Percentiles rank a stretch among this genome's conserved stretches.
Evolutionary conservation across 768 basidiomycete species (phyloP).

Genomic region (Pilatotrama ljubarskyi): DNA sequence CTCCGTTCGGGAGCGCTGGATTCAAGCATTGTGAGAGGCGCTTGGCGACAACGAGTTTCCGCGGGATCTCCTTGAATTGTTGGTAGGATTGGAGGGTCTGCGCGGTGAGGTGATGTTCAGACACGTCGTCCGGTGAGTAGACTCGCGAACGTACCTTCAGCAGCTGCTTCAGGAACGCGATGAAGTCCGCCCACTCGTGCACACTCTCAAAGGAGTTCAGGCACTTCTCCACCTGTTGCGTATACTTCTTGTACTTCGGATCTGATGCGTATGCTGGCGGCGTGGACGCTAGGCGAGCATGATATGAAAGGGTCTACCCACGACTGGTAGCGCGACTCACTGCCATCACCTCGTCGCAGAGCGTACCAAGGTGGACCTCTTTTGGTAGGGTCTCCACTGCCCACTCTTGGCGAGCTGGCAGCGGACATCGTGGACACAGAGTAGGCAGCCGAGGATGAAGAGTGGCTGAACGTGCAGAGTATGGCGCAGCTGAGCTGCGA

Average conservation of each 20-base stretch:
- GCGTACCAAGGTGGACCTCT: slow-evolving; percentile 17
- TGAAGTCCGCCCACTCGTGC: slow-evolving; percentile 99
- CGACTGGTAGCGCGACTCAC: slow-evolving; percentile 6
- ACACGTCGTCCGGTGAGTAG: not conserved
- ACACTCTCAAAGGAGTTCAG: slow-evolving; percentile 92
- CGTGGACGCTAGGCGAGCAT: slow-evolving; percentile 40
- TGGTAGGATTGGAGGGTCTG: slow-evolving; percentile 92
- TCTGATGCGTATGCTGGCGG: slow-evolving; percentile 69
- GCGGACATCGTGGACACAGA: slow-evolving; percentile 12
- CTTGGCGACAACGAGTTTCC: slow-evolving; percentile 92
- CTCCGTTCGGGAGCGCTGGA: slow-evolving; percentile 95
- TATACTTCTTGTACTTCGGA: slow-evolving; percentile 93
- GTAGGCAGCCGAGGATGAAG: not conserved
- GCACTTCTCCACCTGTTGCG: slow-evolving; percentile 89
- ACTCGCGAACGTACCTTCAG: slow-evolving; percentile 62
- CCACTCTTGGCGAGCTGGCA: slow-evolving; percentile 14
- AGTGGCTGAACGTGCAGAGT: not conserved
- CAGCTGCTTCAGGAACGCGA: slow-evolving; percentile 91
- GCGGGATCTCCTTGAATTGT: slow-evolving; percentile 94
- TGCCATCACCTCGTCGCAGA: slow-evolving; percentile 20
- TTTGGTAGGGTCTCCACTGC: slow-evolving; percentile 7
- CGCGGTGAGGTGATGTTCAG: not conserved
- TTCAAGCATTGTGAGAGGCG: slow-evolving; percentile 95
- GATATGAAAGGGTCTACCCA: not conserved
- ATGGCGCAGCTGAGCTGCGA: too few relatives aligned